Percentiles rank a stretch among this genome's conserved stretches.
These are phyloP conservation scores for Glebionis coronaria DNA, from an alignment of 129 eudicot species.

Conservation along the genomic window DNA sequence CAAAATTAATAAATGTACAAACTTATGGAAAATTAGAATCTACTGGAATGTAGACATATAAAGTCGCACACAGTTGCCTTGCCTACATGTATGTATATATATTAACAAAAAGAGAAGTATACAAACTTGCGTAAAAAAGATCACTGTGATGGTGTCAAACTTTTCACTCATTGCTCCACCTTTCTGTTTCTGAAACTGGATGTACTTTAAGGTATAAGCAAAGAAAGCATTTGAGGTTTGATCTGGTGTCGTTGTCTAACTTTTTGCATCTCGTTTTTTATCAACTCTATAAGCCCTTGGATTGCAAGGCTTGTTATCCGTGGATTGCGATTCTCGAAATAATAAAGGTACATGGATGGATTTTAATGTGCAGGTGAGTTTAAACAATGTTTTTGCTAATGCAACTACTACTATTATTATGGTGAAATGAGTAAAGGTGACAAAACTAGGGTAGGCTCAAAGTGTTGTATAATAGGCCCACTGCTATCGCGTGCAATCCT, in stretches of 20 bases:
- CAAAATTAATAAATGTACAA: slow-evolving; percentile 17
- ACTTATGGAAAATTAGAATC: slow-evolving; percentile 17
- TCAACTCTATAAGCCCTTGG: slow-evolving; percentile 83
- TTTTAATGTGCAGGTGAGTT: background rate
- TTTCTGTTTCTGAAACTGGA: slow-evolving; percentile 93
- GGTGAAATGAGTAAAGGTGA: background rate
- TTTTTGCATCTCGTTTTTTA: slow-evolving; percentile 86
- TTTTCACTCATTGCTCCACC: slow-evolving; percentile 94
- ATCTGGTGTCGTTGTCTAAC: slow-evolving; percentile 55
- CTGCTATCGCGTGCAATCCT: slow-evolving; percentile 98
- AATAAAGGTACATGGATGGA: slow-evolving; percentile 70
- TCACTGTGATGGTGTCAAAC: slow-evolving; percentile 63
- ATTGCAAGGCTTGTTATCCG: slow-evolving; percentile 78
- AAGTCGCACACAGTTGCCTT: slow-evolving; percentile 17
- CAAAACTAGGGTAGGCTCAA: background rate
- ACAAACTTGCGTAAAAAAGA: background rate
- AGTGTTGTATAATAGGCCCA: slow-evolving; percentile 59
- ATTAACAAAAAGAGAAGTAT: slow-evolving; percentile 16
- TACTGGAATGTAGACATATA: background rate
- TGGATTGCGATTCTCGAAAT: slow-evolving; percentile 85
- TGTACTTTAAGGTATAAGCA: slow-evolving; percentile 78
- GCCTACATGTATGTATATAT: slow-evolving; percentile 19
- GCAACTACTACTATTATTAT: too few species aligned
- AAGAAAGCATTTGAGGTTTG: slow-evolving; percentile 78
- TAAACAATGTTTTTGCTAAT: background rate